Evolutionary conservation across 768 basidiomycete species (phyloP).

Genomic region (Favolaschia claudopus): DNA sequence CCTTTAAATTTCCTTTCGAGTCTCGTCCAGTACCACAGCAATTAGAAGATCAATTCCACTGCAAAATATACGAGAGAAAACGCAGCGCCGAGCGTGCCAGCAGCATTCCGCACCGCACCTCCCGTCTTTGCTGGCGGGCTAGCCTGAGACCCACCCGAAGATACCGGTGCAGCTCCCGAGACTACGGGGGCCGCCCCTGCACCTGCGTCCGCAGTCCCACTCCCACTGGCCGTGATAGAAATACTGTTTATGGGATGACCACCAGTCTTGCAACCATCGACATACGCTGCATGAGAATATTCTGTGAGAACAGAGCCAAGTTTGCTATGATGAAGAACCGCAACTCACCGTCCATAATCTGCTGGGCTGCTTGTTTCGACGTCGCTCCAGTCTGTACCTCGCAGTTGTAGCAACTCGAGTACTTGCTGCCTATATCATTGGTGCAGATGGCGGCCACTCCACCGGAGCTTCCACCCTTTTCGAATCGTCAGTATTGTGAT

Average conservation of each 20-base stretch:
- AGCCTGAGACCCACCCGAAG: no score
- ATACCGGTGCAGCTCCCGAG: no score
- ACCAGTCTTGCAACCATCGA: not conserved
- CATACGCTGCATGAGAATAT: not conserved
- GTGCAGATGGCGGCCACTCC: not conserved
- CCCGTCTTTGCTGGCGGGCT: no score
- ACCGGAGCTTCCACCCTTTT: not conserved
- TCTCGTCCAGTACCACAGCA: no score
- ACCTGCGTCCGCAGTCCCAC: not conserved
- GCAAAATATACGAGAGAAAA: no score
- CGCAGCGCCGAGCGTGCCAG: no score
- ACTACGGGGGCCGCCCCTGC: no score
- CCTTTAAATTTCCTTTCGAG: no score
- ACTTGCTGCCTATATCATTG: not conserved
- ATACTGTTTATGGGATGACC: not conserved
- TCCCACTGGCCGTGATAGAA: not conserved
- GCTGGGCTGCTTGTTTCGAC: not conserved
- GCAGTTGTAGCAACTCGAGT: conserved; percentile 7
- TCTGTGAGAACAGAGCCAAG: no score
- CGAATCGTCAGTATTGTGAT: not conserved
- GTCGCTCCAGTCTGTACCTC: not conserved
- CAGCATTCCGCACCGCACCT: no score
- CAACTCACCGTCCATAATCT: not conserved
- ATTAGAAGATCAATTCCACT: no score
- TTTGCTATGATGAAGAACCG: not conserved